phyloP scores from a whole-genome alignment of 1,139 yeast species.

The Saccharomyces hybrid region DNA sequence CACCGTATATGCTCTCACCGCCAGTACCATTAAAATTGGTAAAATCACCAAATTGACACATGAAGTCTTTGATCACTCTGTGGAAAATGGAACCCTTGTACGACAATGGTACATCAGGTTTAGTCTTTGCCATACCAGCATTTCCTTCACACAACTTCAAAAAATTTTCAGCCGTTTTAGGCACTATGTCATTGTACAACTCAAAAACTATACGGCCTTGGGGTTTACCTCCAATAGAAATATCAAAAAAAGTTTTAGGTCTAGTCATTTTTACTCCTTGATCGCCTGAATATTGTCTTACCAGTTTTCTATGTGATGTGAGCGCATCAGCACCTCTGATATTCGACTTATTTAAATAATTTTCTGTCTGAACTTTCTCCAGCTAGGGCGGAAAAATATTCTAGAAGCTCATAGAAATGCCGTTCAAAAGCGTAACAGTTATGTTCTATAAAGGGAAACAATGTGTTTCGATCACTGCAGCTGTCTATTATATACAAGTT shows the following conservation, averaged over 20 bases:
- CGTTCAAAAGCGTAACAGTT: background rate
- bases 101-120: slow-evolving; percentile 54
- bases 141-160: slow-evolving; percentile 87
- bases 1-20: slow-evolving; percentile 93
- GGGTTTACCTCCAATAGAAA: slow-evolving; percentile 56
- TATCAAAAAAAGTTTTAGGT: slow-evolving; percentile 66
- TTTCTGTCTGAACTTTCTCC: background rate
- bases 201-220: slow-evolving; percentile 74
- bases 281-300: background rate
- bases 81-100: slow-evolving; percentile 84
- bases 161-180: slow-evolving; percentile 91
- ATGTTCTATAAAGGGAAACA: background rate
- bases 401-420: background rate
- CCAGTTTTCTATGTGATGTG: background rate
- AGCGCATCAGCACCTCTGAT: background rate
- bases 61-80: slow-evolving; percentile 82
- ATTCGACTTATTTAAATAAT: background rate
- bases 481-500: background rate
- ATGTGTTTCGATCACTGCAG: background rate
- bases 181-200: slow-evolving; percentile 72
- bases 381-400: background rate
- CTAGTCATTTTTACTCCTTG: slow-evolving; percentile 23
- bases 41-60: slow-evolving; percentile 98
- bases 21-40: slow-evolving; percentile 87
- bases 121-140: slow-evolving; percentile 53